phyloP scores from a whole-genome alignment of 768 basidiomycete species.

The Tephrocybe rancida region DNA sequence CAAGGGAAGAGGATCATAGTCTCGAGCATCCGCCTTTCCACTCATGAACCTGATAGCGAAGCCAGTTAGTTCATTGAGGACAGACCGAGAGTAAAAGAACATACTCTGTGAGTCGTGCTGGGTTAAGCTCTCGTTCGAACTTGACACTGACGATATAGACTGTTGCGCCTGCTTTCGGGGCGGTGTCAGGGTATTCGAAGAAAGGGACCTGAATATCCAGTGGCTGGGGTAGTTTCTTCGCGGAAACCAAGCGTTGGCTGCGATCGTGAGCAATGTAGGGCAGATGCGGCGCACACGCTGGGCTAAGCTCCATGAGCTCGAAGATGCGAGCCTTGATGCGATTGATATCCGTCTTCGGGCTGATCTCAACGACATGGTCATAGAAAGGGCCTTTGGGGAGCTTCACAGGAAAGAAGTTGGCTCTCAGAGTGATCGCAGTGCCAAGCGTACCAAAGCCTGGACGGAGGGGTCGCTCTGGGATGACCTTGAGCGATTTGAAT shows the following conservation, averaged over 20 bases:
- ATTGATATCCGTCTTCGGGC: constrained; percentile 46
- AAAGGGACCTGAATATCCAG: constrained; percentile 41
- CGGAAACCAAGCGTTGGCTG: constrained; percentile 48
- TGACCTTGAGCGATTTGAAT: constrained; percentile 34
- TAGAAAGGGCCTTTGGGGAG: constrained; percentile 49
- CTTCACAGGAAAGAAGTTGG: constrained; percentile 64
- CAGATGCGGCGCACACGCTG: constrained; percentile 34
- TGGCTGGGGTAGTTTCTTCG: constrained; percentile 45
- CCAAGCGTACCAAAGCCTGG: constrained; percentile 61
- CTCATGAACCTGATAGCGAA: constrained; percentile 47
- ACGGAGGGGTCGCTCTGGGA: constrained; percentile 47
- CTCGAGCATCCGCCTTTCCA: constrained; percentile 44
- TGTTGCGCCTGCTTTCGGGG: constrained; percentile 36
- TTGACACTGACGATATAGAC: constrained; percentile 44
- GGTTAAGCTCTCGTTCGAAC: constrained; percentile 42
- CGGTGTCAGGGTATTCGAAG: constrained; percentile 41
- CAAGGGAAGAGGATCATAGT: constrained; percentile 51
- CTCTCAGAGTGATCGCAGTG: constrained; percentile 47
- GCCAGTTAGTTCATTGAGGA: not conserved
- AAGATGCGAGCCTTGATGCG: constrained; percentile 54
- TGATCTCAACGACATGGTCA: constrained; percentile 59
- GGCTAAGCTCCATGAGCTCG: constrained; percentile 49
- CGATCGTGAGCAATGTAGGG: constrained; percentile 56
- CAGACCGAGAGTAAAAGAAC: constrained; percentile 7
- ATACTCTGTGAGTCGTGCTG: constrained; percentile 34